Evolutionary conservation across 495 filamentous ascomycete genomes (phyloP).

Genomic region (Talaromyces proteolyticus): DNA sequence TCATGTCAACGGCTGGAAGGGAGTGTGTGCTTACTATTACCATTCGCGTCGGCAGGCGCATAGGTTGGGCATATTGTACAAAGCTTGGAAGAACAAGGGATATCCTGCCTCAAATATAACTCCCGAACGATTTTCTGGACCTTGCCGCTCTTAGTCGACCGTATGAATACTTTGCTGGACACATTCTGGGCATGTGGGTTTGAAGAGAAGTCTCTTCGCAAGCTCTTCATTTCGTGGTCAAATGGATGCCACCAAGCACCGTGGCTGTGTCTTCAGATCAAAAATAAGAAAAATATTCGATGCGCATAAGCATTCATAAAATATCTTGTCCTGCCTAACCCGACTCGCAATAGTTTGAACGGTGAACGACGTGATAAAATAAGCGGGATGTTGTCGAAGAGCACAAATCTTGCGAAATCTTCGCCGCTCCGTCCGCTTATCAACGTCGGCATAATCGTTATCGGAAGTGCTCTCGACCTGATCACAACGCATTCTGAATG

Average conservation of each 20-base stretch:
- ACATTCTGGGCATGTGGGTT: conserved; percentile 72
- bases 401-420: background rate
- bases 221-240: conserved; percentile 68
- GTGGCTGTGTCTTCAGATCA: background rate
- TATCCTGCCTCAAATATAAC: conserved; percentile 91
- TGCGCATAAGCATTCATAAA: background rate
- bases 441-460: background rate
- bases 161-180: conserved; percentile 86
- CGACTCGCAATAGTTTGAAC: background rate
- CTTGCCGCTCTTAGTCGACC: conserved; percentile 90
- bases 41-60: conserved; percentile 72
- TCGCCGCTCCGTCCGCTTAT: no score
- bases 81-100: conserved; percentile 91
- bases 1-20: background rate
- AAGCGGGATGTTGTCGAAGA: background rate
- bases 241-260: background rate
- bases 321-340: background rate
- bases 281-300: background rate
- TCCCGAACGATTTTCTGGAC: conserved; percentile 98
- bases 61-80: conserved; percentile 66
- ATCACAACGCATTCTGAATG: no score
- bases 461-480: background rate
- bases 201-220: conserved; percentile 66
- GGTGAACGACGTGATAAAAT: background rate
- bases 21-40: conserved; percentile 52